phyloP scores from a whole-genome alignment of 2,329 filamentous ascomycete genomes.

The Seiridium cupressi region DNA sequence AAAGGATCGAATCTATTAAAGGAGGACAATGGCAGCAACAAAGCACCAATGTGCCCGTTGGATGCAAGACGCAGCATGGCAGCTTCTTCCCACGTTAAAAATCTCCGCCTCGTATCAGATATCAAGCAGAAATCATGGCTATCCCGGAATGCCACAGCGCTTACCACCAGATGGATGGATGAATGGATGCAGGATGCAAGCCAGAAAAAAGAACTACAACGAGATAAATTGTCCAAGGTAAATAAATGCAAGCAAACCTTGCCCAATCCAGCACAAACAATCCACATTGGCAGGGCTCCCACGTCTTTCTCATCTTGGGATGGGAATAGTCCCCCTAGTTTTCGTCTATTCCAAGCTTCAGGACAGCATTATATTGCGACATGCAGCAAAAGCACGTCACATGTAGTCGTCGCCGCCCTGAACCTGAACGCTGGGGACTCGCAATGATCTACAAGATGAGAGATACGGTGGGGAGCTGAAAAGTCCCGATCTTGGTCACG shows the following conservation, averaged over 20 bases:
- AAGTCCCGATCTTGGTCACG: conserved; percentile 2
- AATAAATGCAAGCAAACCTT: background rate
- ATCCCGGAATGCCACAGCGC: background rate
- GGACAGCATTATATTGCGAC: no score
- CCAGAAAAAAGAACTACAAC: no score
- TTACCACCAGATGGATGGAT: background rate
- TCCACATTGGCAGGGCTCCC: background rate
- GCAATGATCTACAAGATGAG: conserved; percentile 1
- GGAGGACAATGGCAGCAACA: no score
- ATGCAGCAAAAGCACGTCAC: no score
- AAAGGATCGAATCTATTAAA: no score
- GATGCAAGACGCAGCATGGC: background rate
- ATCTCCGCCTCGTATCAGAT: background rate
- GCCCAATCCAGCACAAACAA: background rate
- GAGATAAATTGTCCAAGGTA: background rate
- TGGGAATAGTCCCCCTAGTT: no score
- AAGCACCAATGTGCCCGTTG: no score
- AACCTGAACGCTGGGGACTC: background rate
- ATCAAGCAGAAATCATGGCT: background rate
- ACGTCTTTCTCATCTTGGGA: background rate
- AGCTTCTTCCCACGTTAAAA: background rate
- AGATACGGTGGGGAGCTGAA: conserved; percentile 3
- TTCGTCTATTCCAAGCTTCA: no score
- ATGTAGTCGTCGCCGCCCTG: no score
- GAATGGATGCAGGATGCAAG: no score